Conservation (phyloP, 176 grass and related monocot genomes). For the Cenchrus americanus region DNA sequence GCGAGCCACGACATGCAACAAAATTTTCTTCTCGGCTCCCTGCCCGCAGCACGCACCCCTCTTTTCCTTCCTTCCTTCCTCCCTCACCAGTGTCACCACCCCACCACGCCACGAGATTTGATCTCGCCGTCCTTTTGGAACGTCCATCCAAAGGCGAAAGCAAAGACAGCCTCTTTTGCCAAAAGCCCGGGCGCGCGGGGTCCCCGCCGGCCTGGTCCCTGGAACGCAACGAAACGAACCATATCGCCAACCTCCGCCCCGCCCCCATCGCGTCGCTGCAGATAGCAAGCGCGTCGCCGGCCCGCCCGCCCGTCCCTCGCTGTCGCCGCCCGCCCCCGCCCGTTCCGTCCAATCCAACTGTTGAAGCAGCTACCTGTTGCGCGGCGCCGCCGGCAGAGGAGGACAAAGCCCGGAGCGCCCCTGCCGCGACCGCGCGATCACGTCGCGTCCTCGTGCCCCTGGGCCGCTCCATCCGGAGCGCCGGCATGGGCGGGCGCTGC, state of each 20-base stretch:
- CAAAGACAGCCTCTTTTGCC: constrained; percentile 35
- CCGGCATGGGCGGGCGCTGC: too few species aligned
- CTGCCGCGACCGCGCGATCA: neutral
- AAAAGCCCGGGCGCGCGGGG: constrained; percentile 3
- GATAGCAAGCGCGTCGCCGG: neutral
- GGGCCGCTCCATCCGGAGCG: too few species aligned
- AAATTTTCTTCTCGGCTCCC: too few species aligned
- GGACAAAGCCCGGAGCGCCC: neutral
- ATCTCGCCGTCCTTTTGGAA: constrained; percentile 17
- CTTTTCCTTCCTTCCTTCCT: neutral
- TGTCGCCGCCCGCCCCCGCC: neutral
- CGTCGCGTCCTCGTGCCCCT: too few species aligned
- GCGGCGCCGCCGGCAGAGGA: constrained; percentile 25
- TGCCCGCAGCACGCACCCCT: neutral
- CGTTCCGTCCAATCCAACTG: constrained; percentile 27
- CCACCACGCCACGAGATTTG: constrained; percentile 8
- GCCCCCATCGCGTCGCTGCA: neutral
- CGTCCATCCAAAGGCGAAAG: constrained; percentile 30
- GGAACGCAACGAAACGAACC: too few species aligned
- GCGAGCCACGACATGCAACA: neutral
- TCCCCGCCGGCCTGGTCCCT: too few species aligned
- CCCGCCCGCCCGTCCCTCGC: neutral
- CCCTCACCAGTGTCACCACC: neutral
- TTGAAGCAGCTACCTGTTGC: neutral
- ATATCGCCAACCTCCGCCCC: too few species aligned